A percentile compares a stretch with the other conserved stretches of the same genome.
Evolutionary conservation across 2,329 filamentous ascomycete genomes (phyloP).

Genomic region (Ascochyta rabiei): DNA sequence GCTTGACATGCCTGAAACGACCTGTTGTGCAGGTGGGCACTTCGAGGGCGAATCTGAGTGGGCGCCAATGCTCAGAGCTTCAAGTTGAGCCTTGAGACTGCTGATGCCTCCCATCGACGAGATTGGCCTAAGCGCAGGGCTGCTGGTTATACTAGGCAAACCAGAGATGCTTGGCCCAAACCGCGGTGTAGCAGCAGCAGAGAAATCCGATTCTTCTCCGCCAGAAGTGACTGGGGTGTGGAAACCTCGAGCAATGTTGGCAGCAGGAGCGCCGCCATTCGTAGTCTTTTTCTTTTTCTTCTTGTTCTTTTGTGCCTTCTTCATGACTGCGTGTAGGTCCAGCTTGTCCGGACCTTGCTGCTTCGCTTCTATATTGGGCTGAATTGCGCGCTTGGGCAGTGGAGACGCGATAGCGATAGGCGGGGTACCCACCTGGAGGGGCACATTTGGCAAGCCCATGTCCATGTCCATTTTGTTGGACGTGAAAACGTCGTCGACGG

Average conservation of each 20-base stretch:
- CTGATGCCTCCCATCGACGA: conserved; percentile 73
- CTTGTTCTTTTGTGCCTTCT: conserved; percentile 48
- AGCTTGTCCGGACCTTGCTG: conserved; percentile 43
- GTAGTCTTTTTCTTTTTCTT: conserved; percentile 46
- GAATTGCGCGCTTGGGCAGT: conserved; percentile 36
- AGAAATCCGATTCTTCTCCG: conserved; percentile 62
- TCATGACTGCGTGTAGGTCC: conserved; percentile 46
- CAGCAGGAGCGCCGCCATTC: conserved; percentile 39
- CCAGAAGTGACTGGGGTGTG: conserved; percentile 59
- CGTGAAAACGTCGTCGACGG: conserved; percentile 26
- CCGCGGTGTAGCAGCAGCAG: conserved; percentile 49
- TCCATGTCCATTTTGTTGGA: conserved; percentile 36
- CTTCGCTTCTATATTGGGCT: conserved; percentile 29
- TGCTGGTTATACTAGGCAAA: conserved; percentile 59
- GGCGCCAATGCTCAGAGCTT: conserved; percentile 71
- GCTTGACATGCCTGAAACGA: conserved; percentile 56
- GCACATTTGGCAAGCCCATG: conserved; percentile 27
- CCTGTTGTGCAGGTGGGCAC: conserved; percentile 39
- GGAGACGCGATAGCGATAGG: conserved; percentile 46
- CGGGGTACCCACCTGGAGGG: conserved; percentile 41
- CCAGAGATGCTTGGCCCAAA: conserved; percentile 51
- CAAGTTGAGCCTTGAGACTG: conserved; percentile 79
- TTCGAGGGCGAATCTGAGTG: conserved; percentile 62
- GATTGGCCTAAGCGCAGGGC: conserved; percentile 57
- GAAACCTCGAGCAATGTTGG: conserved; percentile 54